Conservation (phyloP, 2,329 filamentous ascomycete genomes). For the Penicillium concentricum region DNA sequence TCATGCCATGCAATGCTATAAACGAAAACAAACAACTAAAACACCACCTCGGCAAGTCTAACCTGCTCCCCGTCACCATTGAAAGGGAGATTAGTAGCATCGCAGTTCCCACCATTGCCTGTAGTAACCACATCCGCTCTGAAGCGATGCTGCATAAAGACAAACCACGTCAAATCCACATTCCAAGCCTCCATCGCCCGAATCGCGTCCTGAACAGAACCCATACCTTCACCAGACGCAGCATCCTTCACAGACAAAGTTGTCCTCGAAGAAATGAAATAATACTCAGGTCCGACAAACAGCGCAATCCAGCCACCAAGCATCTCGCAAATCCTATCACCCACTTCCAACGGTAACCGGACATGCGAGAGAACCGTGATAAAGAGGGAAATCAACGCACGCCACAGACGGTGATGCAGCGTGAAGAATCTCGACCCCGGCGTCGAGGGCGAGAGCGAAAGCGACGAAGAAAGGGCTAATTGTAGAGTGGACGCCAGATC, state of each 20-base stretch:
- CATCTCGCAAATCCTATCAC: conserved; percentile 42
- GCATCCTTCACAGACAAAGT: background rate
- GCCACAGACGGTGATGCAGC: conserved; percentile 41
- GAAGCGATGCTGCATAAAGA: conserved; percentile 31
- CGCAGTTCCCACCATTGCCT: background rate
- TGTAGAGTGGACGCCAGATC: background rate
- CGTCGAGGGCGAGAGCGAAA: conserved; percentile 21
- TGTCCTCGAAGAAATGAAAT: conserved; percentile 19
- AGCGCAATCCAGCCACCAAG: conserved; percentile 37
- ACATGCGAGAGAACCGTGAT: conserved; percentile 41
- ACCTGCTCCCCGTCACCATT: conserved; percentile 15
- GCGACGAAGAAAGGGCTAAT: conserved; percentile 13
- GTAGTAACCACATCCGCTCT: background rate
- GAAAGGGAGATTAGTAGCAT: background rate
- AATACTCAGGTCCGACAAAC: conserved; percentile 37
- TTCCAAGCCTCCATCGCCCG: conserved; percentile 45
- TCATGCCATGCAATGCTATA: background rate
- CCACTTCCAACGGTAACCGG: conserved; percentile 39
- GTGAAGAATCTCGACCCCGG: conserved; percentile 36
- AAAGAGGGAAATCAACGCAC: conserved; percentile 39
- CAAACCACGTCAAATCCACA: conserved; percentile 42
- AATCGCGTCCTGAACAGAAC: conserved; percentile 32
- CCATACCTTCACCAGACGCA: conserved; percentile 5
- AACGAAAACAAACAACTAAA: conserved; percentile 12
- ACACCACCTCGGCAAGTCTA: conserved; percentile 32